Evolutionary conservation across 345 rosid species (phyloP).

Genomic region (Eutrema heterophyllum): DNA sequence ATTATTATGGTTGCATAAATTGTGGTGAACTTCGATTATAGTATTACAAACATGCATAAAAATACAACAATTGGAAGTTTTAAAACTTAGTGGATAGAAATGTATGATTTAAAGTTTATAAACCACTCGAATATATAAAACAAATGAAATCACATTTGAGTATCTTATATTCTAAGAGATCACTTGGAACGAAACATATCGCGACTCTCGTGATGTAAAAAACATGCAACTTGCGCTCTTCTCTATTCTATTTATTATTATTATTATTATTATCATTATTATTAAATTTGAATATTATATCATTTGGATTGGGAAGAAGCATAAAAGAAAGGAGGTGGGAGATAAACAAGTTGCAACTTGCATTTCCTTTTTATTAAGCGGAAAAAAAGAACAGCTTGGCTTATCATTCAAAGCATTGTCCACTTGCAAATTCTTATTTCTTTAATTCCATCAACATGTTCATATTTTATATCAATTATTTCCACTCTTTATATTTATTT

Average conservation of each 20-base stretch:
- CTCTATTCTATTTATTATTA: slow-evolving; percentile 5
- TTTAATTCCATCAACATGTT: slow-evolving; percentile 19
- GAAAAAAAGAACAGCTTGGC: slow-evolving; percentile 26
- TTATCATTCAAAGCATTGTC: slow-evolving; percentile 28
- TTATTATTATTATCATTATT: background rate
- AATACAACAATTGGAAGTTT: background rate
- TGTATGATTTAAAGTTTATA: background rate
- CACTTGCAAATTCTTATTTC: slow-evolving; percentile 25
- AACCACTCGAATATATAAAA: slow-evolving; percentile 4
- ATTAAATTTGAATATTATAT: slow-evolving; percentile 9
- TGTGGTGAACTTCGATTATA: background rate
- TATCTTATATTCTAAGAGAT: background rate
- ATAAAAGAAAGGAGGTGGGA: slow-evolving; percentile 23
- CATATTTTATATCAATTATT: background rate
- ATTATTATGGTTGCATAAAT: background rate
- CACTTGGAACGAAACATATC: slow-evolving; percentile 23
- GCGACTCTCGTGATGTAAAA: slow-evolving; percentile 35
- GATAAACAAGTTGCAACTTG: slow-evolving; percentile 29
- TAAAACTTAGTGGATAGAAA: slow-evolving; percentile 9
- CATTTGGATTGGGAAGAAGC: slow-evolving; percentile 18
- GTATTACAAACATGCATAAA: background rate
- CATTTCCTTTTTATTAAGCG: slow-evolving; percentile 12
- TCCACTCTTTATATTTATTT: background rate
- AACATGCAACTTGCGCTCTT: slow-evolving; percentile 44
- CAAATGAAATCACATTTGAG: background rate